These are phyloP conservation scores for Rhinocladiella similis DNA, from an alignment of 2,329 filamentous ascomycete genomes.

Conservation along the genomic window DNA sequence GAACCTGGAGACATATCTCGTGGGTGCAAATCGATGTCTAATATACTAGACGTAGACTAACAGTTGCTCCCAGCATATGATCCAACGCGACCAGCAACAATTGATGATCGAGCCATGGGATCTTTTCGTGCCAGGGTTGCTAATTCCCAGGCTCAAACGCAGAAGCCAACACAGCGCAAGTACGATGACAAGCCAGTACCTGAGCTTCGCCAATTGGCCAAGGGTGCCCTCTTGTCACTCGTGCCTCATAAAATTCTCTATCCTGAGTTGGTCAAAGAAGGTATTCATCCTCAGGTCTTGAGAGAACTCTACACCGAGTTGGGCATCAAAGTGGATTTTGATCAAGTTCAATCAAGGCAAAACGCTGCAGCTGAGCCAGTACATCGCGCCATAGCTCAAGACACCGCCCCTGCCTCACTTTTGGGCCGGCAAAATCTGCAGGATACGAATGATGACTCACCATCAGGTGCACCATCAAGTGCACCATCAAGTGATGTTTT, in stretches of 20 bases:
- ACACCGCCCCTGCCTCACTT: no score
- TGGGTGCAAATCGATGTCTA: constrained; percentile 3
- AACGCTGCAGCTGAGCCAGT: not conserved
- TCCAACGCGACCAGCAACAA: constrained; percentile 19
- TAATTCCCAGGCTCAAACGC: not conserved
- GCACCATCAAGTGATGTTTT: no score
- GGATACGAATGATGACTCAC: no score
- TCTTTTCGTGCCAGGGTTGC: constrained; percentile 2
- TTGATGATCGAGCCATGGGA: constrained; percentile 4
- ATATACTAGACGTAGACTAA: not conserved
- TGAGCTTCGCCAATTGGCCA: constrained; percentile 53
- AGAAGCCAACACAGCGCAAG: constrained; percentile 12
- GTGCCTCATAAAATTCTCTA: constrained; percentile 67
- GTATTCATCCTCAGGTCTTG: constrained; percentile 65
- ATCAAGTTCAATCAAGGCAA: not conserved
- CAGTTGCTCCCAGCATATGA: constrained; percentile 17
- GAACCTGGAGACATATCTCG: constrained; percentile 17
- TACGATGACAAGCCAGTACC: constrained; percentile 33
- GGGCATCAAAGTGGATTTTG: constrained; percentile 50
- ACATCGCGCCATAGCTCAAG: not conserved
- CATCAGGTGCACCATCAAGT: not conserved
- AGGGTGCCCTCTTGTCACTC: constrained; percentile 66
- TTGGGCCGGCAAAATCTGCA: no score
- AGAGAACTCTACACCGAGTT: constrained; percentile 67
- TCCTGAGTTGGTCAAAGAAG: constrained; percentile 70